Percentiles rank a stretch among this genome's conserved stretches.
These are phyloP conservation scores for Phoma herbarum DNA, from an alignment of 2,329 filamentous ascomycete species.

Conservation along the genomic window DNA sequence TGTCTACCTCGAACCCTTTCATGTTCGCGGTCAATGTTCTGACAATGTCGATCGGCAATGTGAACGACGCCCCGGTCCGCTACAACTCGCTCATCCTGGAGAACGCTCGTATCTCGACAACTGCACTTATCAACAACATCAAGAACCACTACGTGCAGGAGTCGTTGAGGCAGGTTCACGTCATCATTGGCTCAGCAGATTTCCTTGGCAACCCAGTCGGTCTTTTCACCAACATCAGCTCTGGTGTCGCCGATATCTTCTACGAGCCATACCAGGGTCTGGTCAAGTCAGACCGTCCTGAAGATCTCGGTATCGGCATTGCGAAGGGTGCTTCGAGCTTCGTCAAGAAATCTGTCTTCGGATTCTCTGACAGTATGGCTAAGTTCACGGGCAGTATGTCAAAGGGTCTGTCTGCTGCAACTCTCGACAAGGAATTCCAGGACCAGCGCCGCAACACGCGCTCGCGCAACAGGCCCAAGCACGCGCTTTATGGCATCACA, in stretches of 20 bases:
- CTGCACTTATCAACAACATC: conserved; percentile 83
- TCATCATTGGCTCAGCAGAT: conserved; percentile 95
- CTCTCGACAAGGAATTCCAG: conserved; percentile 98
- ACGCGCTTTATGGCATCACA: conserved; percentile 94
- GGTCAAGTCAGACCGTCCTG: conserved; percentile 93
- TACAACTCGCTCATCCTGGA: conserved; percentile 94
- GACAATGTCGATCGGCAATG: conserved; percentile 99
- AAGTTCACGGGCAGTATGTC: conserved; percentile 98
- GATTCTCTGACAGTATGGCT: conserved; percentile 95
- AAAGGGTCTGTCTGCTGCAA: conserved; percentile 93
- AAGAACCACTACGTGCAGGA: conserved; percentile 97
- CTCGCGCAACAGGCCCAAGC: conserved; percentile 92
- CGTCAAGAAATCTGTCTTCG: conserved; percentile 98
- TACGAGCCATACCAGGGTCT: conserved; percentile 99
- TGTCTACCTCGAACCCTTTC: conserved; percentile 85
- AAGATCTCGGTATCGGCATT: conserved; percentile 93
- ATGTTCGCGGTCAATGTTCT: conserved; percentile 99
- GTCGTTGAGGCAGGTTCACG: conserved; percentile 93
- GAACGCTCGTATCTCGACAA: conserved; percentile 89
- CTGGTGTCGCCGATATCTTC: conserved; percentile 96
- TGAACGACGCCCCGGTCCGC: conserved; percentile 95
- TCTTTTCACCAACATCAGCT: conserved; percentile 97
- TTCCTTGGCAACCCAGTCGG: conserved; percentile 98
- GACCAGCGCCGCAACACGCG: conserved; percentile 93
- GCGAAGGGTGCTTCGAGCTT: conserved; percentile 97